Conservation (phyloP, 495 filamentous ascomycete genomes). For the Usnea hakonensis region DNA sequence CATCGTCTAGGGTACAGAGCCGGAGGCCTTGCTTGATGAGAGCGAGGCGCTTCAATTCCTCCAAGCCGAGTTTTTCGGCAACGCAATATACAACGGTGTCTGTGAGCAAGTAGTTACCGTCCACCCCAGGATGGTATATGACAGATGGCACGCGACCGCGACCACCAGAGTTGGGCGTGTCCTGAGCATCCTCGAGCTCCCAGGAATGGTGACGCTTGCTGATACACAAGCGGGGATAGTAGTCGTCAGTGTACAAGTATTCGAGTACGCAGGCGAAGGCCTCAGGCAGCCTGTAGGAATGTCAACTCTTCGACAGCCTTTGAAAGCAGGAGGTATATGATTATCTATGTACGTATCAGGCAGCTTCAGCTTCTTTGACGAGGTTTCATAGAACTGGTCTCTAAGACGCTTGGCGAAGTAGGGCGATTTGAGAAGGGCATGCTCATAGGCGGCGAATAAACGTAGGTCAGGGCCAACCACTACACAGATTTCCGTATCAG, state of each 20-base stretch:
- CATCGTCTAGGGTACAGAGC: slow-evolving; percentile 72
- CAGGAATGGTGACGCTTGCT: slow-evolving; percentile 47
- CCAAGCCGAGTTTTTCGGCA: slow-evolving; percentile 76
- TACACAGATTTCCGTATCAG: too few species aligned
- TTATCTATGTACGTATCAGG: slow-evolving; percentile 45
- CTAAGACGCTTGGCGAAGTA: slow-evolving; percentile 49
- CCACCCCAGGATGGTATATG: slow-evolving; percentile 59
- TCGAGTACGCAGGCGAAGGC: slow-evolving; percentile 60
- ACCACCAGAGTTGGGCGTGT: slow-evolving; percentile 43
- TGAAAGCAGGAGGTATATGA: background rate
- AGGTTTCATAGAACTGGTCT: slow-evolving; percentile 51
- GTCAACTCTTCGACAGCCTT: background rate
- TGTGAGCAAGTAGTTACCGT: slow-evolving; percentile 64
- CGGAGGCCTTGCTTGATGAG: slow-evolving; percentile 90
- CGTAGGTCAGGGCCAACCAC: slow-evolving; percentile 72
- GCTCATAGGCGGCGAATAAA: slow-evolving; percentile 67
- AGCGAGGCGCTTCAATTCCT: slow-evolving; percentile 78
- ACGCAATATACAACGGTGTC: slow-evolving; percentile 91
- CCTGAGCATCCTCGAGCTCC: slow-evolving; percentile 59
- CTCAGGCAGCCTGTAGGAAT: slow-evolving; percentile 47
- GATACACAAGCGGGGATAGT: slow-evolving; percentile 48
- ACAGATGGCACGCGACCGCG: slow-evolving; percentile 62
- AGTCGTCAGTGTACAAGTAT: slow-evolving; percentile 66
- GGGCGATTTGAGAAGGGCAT: slow-evolving; percentile 52
- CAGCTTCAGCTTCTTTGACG: slow-evolving; percentile 49